Conservation (phyloP, 768 basidiomycete genomes). For the Infundibulicybe gibba region DNA sequence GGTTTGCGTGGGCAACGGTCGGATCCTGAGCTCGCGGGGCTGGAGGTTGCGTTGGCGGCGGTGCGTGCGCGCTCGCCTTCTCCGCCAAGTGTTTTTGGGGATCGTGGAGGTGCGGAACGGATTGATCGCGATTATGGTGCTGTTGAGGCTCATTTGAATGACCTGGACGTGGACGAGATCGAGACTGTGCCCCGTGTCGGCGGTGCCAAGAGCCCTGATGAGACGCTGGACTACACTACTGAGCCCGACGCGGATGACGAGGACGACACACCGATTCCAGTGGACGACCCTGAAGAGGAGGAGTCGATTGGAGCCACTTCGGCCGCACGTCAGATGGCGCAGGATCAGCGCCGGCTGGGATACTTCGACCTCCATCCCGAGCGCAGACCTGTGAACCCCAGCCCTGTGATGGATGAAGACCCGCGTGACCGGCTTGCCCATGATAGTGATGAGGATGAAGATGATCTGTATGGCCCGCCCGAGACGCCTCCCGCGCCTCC, state of each 20-base stretch:
- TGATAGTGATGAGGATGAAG: slow-evolving; percentile 28
- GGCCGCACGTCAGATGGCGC: slow-evolving; percentile 25
- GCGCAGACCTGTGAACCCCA: slow-evolving; percentile 37
- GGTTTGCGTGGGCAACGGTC: slow-evolving; percentile 22
- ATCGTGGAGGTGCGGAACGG: slow-evolving; percentile 15
- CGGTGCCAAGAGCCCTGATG: slow-evolving; percentile 19
- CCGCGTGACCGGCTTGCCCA: slow-evolving; percentile 31
- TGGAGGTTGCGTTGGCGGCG: slow-evolving; percentile 69
- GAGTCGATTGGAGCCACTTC: slow-evolving; percentile 9
- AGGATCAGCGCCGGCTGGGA: slow-evolving; percentile 45
- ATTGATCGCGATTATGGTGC: slow-evolving; percentile 30
- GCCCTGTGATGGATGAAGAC: slow-evolving; percentile 29
- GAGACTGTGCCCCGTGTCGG: slow-evolving; percentile 40
- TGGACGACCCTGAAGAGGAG: slow-evolving; percentile 15
- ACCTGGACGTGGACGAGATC: slow-evolving; percentile 48
- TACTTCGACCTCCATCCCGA: slow-evolving; percentile 84
- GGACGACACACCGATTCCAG: slow-evolving; percentile 12
- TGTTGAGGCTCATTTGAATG: slow-evolving; percentile 31
- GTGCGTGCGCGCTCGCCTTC: slow-evolving; percentile 37
- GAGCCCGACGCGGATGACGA: slow-evolving; percentile 17
- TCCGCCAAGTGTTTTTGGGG: slow-evolving; percentile 20
- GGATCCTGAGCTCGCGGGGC: slow-evolving; percentile 71
- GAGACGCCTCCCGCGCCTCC: slow-evolving; percentile 7
- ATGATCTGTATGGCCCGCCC: slow-evolving; percentile 5
- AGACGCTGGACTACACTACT: slow-evolving; percentile 13